phyloP scores from a whole-genome alignment of 2,329 filamentous ascomycete genomes.

The Botrytis tulipae region DNA sequence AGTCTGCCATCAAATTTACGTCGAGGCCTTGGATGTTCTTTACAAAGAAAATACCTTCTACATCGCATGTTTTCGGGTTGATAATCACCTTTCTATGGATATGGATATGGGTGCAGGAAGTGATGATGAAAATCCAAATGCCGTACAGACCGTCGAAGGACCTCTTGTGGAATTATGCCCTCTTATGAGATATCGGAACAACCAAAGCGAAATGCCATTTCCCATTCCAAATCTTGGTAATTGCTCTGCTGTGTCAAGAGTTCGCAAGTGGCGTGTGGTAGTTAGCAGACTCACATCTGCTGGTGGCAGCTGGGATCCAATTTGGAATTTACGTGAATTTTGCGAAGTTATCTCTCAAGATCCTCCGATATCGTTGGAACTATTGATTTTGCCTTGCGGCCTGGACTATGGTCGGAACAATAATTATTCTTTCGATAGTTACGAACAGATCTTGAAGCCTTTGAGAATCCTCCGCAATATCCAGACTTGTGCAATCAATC shows the following conservation, averaged over 20 bases:
- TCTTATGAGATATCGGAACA: constrained; percentile 15
- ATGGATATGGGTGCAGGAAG: not conserved
- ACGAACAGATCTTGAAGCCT: not conserved
- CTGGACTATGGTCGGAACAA: not conserved
- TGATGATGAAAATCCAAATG: not conserved
- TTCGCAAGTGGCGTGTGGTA: constrained; percentile 6
- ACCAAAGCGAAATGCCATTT: not conserved
- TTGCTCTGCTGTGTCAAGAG: not conserved
- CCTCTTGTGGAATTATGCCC: constrained; percentile 13
- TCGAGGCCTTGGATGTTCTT: constrained; percentile 39
- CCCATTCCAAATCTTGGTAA: not conserved
- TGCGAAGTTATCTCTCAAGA: not conserved
- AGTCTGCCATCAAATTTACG: constrained; percentile 12
- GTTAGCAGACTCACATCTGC: not conserved
- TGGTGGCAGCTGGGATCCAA: not conserved
- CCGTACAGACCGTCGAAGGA: not conserved
- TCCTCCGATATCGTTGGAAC: not conserved
- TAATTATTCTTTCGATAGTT: not conserved
- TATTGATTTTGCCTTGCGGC: not conserved
- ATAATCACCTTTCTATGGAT: not conserved
- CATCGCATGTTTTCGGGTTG: constrained; percentile 10
- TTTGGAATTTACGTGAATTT: not conserved
- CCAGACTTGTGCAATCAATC: not conserved
- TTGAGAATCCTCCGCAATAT: constrained; percentile 12
- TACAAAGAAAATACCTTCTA: constrained; percentile 47